These are phyloP conservation scores for Hymenoscyphus albidus DNA, from an alignment of 2,329 filamentous ascomycete species.

Conservation along the genomic window DNA sequence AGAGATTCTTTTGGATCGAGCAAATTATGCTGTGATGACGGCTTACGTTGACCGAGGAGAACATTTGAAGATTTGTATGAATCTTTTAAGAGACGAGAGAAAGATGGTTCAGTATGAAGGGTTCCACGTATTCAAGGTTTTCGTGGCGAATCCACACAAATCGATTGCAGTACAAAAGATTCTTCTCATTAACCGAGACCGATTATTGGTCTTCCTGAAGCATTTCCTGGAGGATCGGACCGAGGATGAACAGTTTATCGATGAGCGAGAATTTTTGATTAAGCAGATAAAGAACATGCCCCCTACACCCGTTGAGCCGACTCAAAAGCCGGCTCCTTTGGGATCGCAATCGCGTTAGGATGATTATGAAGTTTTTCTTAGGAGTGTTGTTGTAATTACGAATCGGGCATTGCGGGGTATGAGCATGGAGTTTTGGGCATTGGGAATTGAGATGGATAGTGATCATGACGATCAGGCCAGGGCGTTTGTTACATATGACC, in stretches of 20 bases:
- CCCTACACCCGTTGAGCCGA: conserved; percentile 47
- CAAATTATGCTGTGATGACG: conserved; percentile 98
- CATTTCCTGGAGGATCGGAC: conserved; percentile 92
- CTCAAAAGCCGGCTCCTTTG: conserved; percentile 35
- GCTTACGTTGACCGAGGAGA: conserved; percentile 92
- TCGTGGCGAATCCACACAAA: conserved; percentile 98
- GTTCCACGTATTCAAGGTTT: conserved; percentile 99
- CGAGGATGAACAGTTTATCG: conserved; percentile 97
- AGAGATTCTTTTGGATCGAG: conserved; percentile 88
- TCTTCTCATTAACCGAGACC: conserved; percentile 91
- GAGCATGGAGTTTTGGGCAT: conserved; percentile 30
- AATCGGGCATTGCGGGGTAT: conserved; percentile 22
- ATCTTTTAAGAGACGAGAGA: conserved; percentile 86
- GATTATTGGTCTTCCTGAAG: conserved; percentile 81
- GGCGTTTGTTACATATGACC: conserved; percentile 17
- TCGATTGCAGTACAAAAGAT: conserved; percentile 95
- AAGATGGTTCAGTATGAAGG: conserved; percentile 99
- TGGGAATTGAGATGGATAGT: conserved; percentile 21
- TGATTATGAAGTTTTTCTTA: not conserved
- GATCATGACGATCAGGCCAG: conserved; percentile 20
- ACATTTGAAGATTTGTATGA: conserved; percentile 98
- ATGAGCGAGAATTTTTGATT: conserved; percentile 95
- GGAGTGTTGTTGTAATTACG: conserved; percentile 15
- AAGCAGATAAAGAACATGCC: conserved; percentile 81
- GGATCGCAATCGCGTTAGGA: conserved; percentile 29